Conservation (phyloP, 2,329 filamentous ascomycete genomes). For the Phaeosphaeria sp. region DNA sequence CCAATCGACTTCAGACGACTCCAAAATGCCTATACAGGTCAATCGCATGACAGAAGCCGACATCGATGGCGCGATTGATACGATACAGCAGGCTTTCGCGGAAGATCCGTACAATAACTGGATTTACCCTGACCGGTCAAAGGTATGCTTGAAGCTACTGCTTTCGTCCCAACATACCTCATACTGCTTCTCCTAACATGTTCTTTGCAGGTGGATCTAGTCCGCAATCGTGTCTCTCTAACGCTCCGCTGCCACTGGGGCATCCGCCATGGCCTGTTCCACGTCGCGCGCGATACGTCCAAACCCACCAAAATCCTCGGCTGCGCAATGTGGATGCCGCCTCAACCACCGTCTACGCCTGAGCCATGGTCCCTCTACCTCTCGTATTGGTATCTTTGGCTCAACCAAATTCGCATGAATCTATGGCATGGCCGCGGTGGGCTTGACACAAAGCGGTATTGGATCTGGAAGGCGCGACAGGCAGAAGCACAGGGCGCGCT, state of each 20-base stretch:
- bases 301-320: conserved; percentile 64
- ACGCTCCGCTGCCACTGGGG: conserved; percentile 73
- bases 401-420: conserved; percentile 72
- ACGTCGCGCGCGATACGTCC: conserved; percentile 69
- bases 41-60: conserved; percentile 63
- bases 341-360: conserved; percentile 56
- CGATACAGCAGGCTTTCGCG: conserved; percentile 71
- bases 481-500: conserved; percentile 65
- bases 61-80: conserved; percentile 69
- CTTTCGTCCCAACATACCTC: neutral
- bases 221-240: conserved; percentile 69
- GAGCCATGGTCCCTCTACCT: conserved; percentile 68
- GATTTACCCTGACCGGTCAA: conserved; percentile 66
- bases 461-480: conserved; percentile 75
- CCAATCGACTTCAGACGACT: conserved; percentile 4
- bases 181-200: neutral
- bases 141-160: conserved; percentile 51
- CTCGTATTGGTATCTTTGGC: conserved; percentile 70
- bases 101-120: conserved; percentile 72
- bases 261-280: conserved; percentile 72
- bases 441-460: conserved; percentile 71
- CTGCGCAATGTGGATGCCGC: conserved; percentile 75
- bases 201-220: conserved; percentile 60
- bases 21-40: conserved; percentile 60
- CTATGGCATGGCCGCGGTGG: conserved; percentile 73